A percentile compares a stretch with the other conserved stretches of the same genome.
Evolutionary conservation across 257 asterid species (phyloP).

Genomic region (Nicotiana noctiflora): DNA sequence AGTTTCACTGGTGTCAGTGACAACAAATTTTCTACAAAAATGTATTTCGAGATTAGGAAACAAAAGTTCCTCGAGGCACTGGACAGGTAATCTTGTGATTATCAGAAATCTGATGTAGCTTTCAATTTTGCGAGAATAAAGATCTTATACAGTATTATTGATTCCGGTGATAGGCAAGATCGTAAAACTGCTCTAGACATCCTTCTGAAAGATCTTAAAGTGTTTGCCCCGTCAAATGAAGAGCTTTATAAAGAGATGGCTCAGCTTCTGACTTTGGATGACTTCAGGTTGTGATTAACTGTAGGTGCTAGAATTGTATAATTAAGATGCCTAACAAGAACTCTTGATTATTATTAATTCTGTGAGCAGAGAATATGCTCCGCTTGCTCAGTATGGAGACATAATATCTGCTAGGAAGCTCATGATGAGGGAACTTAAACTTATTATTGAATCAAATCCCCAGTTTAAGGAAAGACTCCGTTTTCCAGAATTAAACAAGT

Average conservation of each 20-base stretch:
- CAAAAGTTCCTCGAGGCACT: conserved; percentile 78
- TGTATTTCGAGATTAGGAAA: conserved; percentile 66
- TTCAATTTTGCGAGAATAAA: not conserved
- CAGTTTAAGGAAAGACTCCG: conserved; percentile 35
- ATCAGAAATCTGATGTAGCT: not conserved
- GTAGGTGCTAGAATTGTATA: not conserved
- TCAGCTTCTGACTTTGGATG: conserved; percentile 48
- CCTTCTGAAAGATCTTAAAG: conserved; percentile 62
- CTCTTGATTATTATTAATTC: conserved; percentile 4
- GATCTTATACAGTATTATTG: not conserved
- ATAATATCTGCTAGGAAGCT: conserved; percentile 40
- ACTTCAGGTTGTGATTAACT: conserved; percentile 47
- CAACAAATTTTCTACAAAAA: conserved; percentile 51
- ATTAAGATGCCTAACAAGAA: not conserved
- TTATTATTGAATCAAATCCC: conserved; percentile 53
- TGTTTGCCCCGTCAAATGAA: conserved; percentile 41
- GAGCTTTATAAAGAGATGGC: conserved; percentile 58
- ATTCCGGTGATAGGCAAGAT: conserved; percentile 41
- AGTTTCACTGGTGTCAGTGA: conserved; percentile 45
- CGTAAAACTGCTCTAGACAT: conserved; percentile 42
- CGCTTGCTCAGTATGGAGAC: conserved; percentile 54
- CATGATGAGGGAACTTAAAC: conserved; percentile 34
- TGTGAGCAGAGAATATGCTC: conserved; percentile 44
- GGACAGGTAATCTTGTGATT: conserved; percentile 41
- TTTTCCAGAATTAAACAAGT: conserved; percentile 43